Evolutionary conservation across 2,329 filamentous ascomycete genomes (phyloP).

Genomic region (Colletotrichum salicis): DNA sequence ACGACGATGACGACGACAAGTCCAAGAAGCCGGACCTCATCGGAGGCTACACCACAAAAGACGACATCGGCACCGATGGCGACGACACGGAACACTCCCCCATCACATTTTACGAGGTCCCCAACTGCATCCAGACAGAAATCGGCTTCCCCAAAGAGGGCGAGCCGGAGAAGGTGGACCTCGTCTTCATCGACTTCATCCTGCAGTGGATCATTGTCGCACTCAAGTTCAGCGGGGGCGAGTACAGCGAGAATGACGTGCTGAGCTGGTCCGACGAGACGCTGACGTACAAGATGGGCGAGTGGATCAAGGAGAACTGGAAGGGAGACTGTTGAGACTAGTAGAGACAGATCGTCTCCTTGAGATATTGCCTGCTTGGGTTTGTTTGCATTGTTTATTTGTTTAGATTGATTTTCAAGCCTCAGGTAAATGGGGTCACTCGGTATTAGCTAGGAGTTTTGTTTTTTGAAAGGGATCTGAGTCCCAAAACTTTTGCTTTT

Average conservation of each 20-base stretch:
- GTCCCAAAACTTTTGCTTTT: neutral
- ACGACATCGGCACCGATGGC: conserved; percentile 84
- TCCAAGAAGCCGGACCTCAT: conserved; percentile 56
- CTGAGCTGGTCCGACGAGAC: conserved; percentile 63
- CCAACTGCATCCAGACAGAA: conserved; percentile 83
- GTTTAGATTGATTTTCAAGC: neutral
- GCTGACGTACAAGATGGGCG: conserved; percentile 65
- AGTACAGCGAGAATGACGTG: conserved; percentile 60
- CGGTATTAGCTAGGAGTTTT: conserved; percentile 6
- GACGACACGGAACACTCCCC: conserved; percentile 88
- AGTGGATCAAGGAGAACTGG: conserved; percentile 72
- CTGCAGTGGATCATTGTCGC: conserved; percentile 83
- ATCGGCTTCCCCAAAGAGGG: conserved; percentile 67
- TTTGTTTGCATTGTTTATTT: neutral
- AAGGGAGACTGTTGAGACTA: conserved; percentile 53
- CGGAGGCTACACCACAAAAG: conserved; percentile 85
- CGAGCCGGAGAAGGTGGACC: conserved; percentile 79
- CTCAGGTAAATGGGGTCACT: neutral
- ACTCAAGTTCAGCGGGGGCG: conserved; percentile 68
- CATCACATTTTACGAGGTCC: conserved; percentile 79
- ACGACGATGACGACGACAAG: conserved; percentile 36
- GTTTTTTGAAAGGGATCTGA: neutral
- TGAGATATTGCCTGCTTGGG: neutral
- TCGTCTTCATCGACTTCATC: conserved; percentile 93
- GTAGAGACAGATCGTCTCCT: neutral